These are phyloP conservation scores for Jacaranda copaia DNA, from an alignment of 257 asterid genomes.

Conservation along the genomic window DNA sequence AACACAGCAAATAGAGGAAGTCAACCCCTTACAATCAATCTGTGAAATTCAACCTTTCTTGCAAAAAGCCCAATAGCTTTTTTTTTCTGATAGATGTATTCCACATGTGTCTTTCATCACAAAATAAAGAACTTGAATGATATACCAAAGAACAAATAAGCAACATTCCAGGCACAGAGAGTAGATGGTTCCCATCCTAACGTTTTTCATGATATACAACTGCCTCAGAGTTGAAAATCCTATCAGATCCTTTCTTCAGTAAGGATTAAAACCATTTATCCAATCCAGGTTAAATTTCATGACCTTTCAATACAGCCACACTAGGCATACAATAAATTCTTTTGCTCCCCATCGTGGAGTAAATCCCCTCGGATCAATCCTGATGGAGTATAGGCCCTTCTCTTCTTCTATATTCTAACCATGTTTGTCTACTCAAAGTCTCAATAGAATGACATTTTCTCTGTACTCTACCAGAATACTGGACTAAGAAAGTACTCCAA, in stretches of 20 bases:
- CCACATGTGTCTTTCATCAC: background rate
- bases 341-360: background rate
- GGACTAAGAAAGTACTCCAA: constrained; percentile 6
- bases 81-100: background rate
- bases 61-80: background rate
- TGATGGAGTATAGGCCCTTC: background rate
- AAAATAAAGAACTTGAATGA: background rate
- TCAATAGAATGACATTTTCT: background rate
- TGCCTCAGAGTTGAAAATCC: background rate
- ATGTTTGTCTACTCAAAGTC: background rate
- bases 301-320: background rate
- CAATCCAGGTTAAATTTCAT: background rate
- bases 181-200: background rate
- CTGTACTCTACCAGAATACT: background rate
- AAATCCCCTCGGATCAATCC: background rate
- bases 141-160: background rate
- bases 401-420: background rate
- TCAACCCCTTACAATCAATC: background rate
- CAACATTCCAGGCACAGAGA: background rate
- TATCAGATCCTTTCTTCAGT: background rate
- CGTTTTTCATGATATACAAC: constrained; percentile 5
- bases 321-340: background rate
- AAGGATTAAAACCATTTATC: background rate
- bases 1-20: background rate
- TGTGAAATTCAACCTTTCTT: background rate